Evolutionary conservation across 257 asterid species (phyloP).

Genomic region (Fraxinus anomala): DNA sequence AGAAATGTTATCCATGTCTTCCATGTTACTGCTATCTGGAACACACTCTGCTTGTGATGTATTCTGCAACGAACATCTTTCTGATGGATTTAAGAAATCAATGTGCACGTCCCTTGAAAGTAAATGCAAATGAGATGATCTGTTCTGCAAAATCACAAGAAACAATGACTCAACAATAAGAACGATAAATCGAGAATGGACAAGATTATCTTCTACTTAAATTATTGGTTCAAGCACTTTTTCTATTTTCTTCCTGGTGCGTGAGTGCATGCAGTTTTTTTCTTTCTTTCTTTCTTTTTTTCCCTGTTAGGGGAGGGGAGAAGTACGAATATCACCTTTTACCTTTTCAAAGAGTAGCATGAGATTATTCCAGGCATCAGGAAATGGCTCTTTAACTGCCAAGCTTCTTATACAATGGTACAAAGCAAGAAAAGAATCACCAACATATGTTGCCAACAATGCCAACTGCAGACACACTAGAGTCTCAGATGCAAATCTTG

Average conservation of each 20-base stretch:
- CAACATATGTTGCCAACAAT: slow-evolving; percentile 71
- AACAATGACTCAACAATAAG: slow-evolving; percentile 5
- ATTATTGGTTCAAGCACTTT: background rate
- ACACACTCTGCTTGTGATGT: slow-evolving; percentile 33
- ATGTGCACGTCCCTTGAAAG: slow-evolving; percentile 43
- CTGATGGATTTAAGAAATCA: slow-evolving; percentile 67
- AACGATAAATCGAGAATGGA: background rate
- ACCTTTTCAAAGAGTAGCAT: slow-evolving; percentile 85
- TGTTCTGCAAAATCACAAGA: slow-evolving; percentile 67
- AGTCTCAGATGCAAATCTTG: slow-evolving; percentile 2
- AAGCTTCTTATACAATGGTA: slow-evolving; percentile 88
- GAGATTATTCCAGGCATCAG: slow-evolving; percentile 90
- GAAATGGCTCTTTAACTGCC: slow-evolving; percentile 88
- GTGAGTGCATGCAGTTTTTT: background rate
- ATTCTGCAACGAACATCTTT: slow-evolving; percentile 36
- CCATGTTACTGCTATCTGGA: slow-evolving; percentile 33
- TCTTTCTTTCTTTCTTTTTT: background rate
- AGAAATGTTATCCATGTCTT: slow-evolving; percentile 28
- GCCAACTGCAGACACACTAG: slow-evolving; percentile 64
- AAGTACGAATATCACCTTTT: slow-evolving; percentile 15
- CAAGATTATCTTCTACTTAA: background rate
- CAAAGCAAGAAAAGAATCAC: slow-evolving; percentile 78
- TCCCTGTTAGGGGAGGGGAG: background rate
- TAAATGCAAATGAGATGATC: slow-evolving; percentile 49
- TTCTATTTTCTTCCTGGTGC: background rate